phyloP scores from a whole-genome alignment of 306 rosid genomes.

The Prunus persica region DNA sequence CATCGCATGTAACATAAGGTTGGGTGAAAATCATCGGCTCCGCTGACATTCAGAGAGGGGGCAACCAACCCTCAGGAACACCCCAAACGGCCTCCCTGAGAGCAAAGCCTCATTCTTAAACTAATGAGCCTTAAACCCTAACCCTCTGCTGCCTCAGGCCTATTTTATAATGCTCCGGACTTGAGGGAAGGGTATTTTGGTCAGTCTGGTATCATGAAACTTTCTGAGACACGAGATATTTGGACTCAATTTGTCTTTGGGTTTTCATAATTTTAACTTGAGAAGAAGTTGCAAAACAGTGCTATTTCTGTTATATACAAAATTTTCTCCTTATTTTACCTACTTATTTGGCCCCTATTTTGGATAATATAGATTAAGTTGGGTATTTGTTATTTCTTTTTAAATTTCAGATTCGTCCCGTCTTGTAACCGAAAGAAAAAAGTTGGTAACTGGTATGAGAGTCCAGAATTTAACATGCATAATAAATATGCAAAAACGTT shows the following conservation, averaged over 20 bases:
- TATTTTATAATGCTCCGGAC: neutral
- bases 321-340: too few relatives aligned
- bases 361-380: too few relatives aligned
- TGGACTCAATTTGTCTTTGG: neutral
- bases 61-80: neutral
- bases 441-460: too few relatives aligned
- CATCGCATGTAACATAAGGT: neutral
- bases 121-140: slow-evolving; percentile 25
- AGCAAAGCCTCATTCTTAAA: slow-evolving; percentile 47
- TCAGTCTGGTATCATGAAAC: neutral
- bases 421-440: too few relatives aligned
- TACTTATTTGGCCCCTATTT: too few relatives aligned
- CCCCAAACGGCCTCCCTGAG: slow-evolving; percentile 23
- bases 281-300: too few relatives aligned
- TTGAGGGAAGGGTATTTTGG: neutral
- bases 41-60: slow-evolving; percentile 29
- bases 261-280: neutral
- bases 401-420: too few relatives aligned
- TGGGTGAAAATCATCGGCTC: slow-evolving; percentile 36
- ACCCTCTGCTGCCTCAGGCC: neutral
- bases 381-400: too few relatives aligned
- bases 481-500: neutral
- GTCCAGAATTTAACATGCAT: neutral
- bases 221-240: neutral
- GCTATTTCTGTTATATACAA: too few relatives aligned